These are phyloP conservation scores for Vanrija humicola DNA, from an alignment of 1,284 basidiomycete species.

Conservation along the genomic window DNA sequence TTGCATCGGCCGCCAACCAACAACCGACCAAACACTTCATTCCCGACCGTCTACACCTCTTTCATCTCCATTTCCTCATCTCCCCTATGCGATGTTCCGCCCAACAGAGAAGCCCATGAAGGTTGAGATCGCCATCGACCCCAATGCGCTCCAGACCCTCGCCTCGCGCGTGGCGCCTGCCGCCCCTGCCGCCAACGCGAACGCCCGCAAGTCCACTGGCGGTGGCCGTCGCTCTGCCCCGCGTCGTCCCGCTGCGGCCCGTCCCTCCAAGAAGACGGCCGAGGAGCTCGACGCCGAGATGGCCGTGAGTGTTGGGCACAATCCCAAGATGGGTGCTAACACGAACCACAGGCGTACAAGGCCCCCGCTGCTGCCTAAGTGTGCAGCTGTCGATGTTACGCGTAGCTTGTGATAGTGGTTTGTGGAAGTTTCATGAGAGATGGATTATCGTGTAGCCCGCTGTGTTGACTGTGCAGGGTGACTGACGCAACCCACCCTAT, in stretches of 20 bases:
- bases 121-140: slow-evolving; percentile 94
- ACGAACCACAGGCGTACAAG: slow-evolving; percentile 32
- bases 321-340: not conserved
- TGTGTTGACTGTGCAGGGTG: too few species aligned
- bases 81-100: not conserved
- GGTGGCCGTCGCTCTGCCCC: slow-evolving; percentile 54
- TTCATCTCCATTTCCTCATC: not conserved
- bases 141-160: slow-evolving; percentile 66
- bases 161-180: slow-evolving; percentile 55
- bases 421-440: too few species aligned
- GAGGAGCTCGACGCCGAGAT: slow-evolving; percentile 63
- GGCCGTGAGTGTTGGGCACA: slow-evolving; percentile 59
- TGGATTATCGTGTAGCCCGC: too few species aligned
- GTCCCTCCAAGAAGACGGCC: slow-evolving; percentile 54
- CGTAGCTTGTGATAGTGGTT: not conserved
- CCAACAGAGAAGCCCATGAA: slow-evolving; percentile 89
- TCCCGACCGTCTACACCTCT: not conserved
- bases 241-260: slow-evolving; percentile 35
- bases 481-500: too few species aligned
- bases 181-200: slow-evolving; percentile 34
- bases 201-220: slow-evolving; percentile 45
- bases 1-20: not conserved
- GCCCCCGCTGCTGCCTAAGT: slow-evolving; percentile 16
- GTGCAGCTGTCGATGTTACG: not conserved
- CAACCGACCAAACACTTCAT: too few species aligned